Base-by-base conservation (phyloP, 2,329 filamentous ascomycete genomes). In the Coniochaeta prunicola region DNA sequence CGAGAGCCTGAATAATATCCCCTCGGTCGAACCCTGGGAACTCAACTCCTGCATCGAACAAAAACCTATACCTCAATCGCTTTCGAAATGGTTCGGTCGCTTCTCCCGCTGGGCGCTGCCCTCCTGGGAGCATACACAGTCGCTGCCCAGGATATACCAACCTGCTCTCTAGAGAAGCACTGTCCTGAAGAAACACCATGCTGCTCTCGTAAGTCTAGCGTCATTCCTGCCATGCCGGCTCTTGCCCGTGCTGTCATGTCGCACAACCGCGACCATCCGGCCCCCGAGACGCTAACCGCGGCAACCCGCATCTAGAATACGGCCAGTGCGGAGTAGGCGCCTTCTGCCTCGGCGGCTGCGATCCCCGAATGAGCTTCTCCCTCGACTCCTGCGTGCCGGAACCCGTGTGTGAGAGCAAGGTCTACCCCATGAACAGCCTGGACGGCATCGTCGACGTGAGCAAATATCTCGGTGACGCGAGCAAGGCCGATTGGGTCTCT, bases 341-440 rank as follows among this genome's bases (percentile, higher is more conserved):
- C 59, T 97, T 90, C 82, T 99, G 94, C 70, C 84, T 99, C 21
- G 94, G 94, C 67, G 94, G 94, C 63, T 99, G 94, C 78, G 93
- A 97, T 71, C 90, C 92, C 33, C 83, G 86, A 70, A 88, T 87
- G 76, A 97, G 93, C 54, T 89, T 87, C 77, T 84, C 84, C 13
- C 81, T 97, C 66, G 86, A 96, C 65, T 87, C 93, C 2, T 99
- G 94, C 74, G 86, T 90, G 8, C 91, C 94, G 17, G 88, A 82
- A 59, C 93, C 94, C 6, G 82, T 91, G 31, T 99, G 94, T 80
- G 71, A 91, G 78, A 85, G 81, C 72, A 83, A 83, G 68, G 86
- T 81, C 57, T 91, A 91, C 79, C 84, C 81, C 59, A 90, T 96
- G 79, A 80, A 86, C 66, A 85, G 80, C 66, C 79, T 93, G 62